These are phyloP conservation scores for Geotrichum fermentans DNA, from an alignment of 1,139 yeast genomes.

Conservation along the genomic window DNA sequence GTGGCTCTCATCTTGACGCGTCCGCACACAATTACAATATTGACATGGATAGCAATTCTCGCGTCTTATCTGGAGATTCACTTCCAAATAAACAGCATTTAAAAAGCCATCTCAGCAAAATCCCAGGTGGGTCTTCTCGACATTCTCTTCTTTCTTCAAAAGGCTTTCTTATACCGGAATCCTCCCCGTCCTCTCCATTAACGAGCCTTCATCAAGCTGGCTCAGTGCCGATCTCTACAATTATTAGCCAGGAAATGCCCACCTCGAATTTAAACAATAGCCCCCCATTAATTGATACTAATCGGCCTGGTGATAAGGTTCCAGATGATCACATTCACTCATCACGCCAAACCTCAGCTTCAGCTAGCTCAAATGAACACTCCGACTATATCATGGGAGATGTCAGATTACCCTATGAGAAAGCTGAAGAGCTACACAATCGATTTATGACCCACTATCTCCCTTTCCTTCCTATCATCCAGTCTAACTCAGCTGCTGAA, in stretches of 20 bases:
- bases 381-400: slow-evolving; percentile 56
- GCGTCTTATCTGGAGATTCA: slow-evolving; percentile 16
- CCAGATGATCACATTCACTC: slow-evolving; percentile 7
- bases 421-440: slow-evolving; percentile 69
- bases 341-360: slow-evolving; percentile 8
- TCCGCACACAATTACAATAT: background rate
- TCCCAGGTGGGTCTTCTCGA: background rate
- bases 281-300: slow-evolving; percentile 5
- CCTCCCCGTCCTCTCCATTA: background rate
- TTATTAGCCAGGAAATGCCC: slow-evolving; percentile 3
- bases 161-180: background rate
- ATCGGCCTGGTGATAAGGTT: slow-evolving; percentile 8
- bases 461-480: slow-evolving; percentile 75
- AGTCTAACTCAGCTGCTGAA: slow-evolving; percentile 67
- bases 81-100: slow-evolving; percentile 14
- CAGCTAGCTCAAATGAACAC: slow-evolving; percentile 1
- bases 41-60: slow-evolving; percentile 16
- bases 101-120: background rate
- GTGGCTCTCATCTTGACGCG: background rate
- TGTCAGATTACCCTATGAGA: slow-evolving; percentile 57
- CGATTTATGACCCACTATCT: slow-evolving; percentile 61
- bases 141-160: slow-evolving; percentile 1
- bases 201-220: background rate
- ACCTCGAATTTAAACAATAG: background rate
- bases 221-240: slow-evolving; percentile 10